Percentiles rank a stretch among this genome's conserved stretches.
Conservation (phyloP, 2,329 filamentous ascomycete genomes). For the Leptographium radiaticola region DNA sequence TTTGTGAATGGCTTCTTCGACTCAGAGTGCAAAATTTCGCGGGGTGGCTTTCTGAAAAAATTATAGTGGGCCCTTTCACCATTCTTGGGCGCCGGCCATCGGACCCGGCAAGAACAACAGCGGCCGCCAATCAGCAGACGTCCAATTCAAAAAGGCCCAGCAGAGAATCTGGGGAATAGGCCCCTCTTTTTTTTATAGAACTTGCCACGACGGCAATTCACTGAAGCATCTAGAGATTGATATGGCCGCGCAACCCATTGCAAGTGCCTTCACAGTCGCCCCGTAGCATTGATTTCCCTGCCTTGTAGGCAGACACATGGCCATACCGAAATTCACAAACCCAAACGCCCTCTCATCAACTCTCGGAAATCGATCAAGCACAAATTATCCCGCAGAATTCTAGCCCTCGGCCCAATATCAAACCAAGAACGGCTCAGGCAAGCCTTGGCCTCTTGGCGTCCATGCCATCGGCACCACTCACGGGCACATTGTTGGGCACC, state of each 20-base stretch:
- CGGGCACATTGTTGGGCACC: conserved; percentile 30
- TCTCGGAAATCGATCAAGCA: background rate
- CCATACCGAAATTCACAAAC: no score
- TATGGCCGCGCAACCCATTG: no score
- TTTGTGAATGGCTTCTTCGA: background rate
- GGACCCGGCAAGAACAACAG: conserved; percentile 4
- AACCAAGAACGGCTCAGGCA: background rate
- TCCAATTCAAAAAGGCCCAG: conserved; percentile 5
- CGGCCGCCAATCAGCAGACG: conserved; percentile 9
- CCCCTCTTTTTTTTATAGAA: background rate
- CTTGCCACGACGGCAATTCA: background rate
- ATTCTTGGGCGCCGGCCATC: conserved; percentile 5
- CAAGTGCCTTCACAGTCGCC: no score
- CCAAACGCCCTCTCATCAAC: background rate
- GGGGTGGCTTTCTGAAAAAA: conserved; percentile 4
- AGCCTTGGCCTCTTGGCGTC: conserved; percentile 40
- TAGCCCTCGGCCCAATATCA: background rate
- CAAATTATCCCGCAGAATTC: background rate
- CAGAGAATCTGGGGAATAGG: background rate
- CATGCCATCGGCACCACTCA: conserved; percentile 16
- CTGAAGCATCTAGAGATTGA: background rate
- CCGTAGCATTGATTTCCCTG: no score
- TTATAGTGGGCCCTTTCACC: conserved; percentile 1
- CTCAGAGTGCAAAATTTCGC: conserved; percentile 1
- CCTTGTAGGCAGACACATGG: no score